Evolutionary conservation across 2,329 filamentous ascomycete genomes (phyloP).

Genomic region (Blastomyces silverae): DNA sequence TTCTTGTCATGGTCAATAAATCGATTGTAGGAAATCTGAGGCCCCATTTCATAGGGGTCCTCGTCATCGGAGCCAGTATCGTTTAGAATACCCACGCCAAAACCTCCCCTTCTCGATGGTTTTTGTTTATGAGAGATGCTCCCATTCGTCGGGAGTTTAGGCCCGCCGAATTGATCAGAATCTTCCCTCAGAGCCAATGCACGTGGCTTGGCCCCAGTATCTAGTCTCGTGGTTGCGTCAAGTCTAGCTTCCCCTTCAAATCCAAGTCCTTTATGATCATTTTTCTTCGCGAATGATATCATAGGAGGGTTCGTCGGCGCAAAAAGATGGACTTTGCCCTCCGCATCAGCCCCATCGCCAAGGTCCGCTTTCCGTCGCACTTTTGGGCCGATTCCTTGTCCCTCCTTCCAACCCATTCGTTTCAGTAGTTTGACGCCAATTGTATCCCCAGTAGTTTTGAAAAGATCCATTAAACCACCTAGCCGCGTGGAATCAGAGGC

Average conservation of each 20-base stretch:
- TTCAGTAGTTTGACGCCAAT: conserved; percentile 80
- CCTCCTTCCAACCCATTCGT: conserved; percentile 93
- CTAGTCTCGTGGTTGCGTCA: conserved; percentile 21
- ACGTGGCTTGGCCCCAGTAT: conserved; percentile 20
- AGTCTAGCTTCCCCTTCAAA: conserved; percentile 39
- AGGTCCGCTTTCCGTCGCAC: conserved; percentile 67
- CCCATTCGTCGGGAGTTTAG: conserved; percentile 28
- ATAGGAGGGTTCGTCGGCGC: conserved; percentile 72
- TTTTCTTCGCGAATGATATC: conserved; percentile 46
- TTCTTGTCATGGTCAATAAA: conserved; percentile 75
- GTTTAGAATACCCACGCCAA: conserved; percentile 84
- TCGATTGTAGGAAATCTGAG: conserved; percentile 79
- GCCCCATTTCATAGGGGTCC: conserved; percentile 86
- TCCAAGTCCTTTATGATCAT: conserved; percentile 43
- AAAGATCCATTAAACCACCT: conserved; percentile 61
- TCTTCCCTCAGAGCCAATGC: conserved; percentile 32
- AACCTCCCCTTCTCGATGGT: conserved; percentile 55
- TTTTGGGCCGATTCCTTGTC: conserved; percentile 87
- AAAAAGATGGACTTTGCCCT: conserved; percentile 62
- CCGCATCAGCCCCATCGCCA: conserved; percentile 46
- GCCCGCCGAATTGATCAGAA: conserved; percentile 34
- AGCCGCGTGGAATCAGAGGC: conserved; percentile 48
- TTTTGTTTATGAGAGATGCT: conserved; percentile 49
- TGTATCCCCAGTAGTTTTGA: conserved; percentile 67
- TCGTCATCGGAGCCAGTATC: conserved; percentile 94